A percentile compares a stretch with the other conserved stretches of the same genome.
Evolutionary conservation across 148 eudicot genomes (phyloP).

Genomic region (Persicaria tinctoria): DNA sequence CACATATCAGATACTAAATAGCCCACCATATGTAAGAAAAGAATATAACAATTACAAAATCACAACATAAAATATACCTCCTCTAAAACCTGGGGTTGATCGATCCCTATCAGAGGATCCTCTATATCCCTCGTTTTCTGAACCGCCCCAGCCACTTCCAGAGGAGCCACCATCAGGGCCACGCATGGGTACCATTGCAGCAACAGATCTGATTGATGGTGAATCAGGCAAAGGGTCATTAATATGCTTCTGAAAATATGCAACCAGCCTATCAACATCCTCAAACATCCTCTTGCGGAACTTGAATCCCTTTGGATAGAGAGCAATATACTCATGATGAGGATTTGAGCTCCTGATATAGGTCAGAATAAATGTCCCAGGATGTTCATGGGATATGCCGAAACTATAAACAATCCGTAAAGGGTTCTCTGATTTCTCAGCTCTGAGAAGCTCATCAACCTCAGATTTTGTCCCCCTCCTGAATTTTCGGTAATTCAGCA

Average conservation of each 20-base stretch:
- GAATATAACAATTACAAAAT: neutral
- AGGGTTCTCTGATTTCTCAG: slow-evolving; percentile 66
- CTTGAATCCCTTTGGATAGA: slow-evolving; percentile 91
- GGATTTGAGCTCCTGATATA: slow-evolving; percentile 83
- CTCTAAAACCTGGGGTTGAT: slow-evolving; percentile 38
- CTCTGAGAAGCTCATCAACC: slow-evolving; percentile 69
- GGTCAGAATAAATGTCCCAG: slow-evolving; percentile 85
- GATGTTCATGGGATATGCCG: slow-evolving; percentile 96
- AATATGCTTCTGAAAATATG: slow-evolving; percentile 82
- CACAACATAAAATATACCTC: slow-evolving; percentile 33
- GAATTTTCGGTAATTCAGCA: slow-evolving; percentile 85
- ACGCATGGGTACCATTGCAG: slow-evolving; percentile 96
- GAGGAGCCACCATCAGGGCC: slow-evolving; percentile 77
- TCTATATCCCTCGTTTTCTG: slow-evolving; percentile 53
- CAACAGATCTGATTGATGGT: slow-evolving; percentile 75
- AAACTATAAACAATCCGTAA: slow-evolving; percentile 74
- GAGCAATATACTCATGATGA: slow-evolving; percentile 87
- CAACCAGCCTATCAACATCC: slow-evolving; percentile 73
- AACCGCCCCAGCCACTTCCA: slow-evolving; percentile 66
- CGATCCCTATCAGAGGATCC: slow-evolving; percentile 57
- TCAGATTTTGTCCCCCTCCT: slow-evolving; percentile 79
- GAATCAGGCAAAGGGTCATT: slow-evolving; percentile 72
- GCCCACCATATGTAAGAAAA: neutral
- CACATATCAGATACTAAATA: neutral
- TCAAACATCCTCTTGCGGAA: slow-evolving; percentile 83